Percentiles rank a stretch among this genome's conserved stretches.
These are phyloP conservation scores for Eucalyptus melliodora DNA, from an alignment of 345 rosid genomes.

Conservation along the genomic window DNA sequence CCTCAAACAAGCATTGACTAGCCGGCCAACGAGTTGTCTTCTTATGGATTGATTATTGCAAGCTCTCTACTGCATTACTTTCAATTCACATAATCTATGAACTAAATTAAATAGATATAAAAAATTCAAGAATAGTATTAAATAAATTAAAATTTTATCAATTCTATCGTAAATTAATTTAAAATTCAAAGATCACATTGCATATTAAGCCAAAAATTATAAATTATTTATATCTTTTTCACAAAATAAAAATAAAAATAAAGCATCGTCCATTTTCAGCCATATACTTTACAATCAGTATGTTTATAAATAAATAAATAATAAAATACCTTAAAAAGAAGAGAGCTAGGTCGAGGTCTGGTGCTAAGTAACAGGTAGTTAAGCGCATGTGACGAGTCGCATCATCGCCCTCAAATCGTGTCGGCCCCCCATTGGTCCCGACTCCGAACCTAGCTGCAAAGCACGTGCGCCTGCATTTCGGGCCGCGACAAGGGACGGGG, in stretches of 20 bases:
- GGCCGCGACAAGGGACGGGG: neutral
- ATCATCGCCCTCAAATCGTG: neutral
- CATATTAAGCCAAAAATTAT: too few relatives aligned
- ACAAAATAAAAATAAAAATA: too few relatives aligned
- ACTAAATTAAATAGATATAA: too few relatives aligned
- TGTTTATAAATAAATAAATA: neutral
- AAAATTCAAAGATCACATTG: accelerated
- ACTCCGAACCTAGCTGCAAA: neutral
- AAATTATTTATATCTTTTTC: too few relatives aligned
- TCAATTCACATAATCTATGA: accelerated
- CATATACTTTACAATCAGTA: neutral
- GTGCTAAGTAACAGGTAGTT: neutral
- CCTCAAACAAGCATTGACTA: neutral
- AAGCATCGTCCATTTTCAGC: neutral
- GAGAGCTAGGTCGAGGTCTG: neutral
- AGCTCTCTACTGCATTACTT: neutral
- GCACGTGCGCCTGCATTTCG: constrained; percentile 4
- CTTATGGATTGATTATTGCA: neutral
- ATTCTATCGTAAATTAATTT: accelerated
- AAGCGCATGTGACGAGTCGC: neutral
- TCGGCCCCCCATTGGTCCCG: neutral
- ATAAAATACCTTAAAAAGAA: neutral
- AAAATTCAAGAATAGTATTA: accelerated
- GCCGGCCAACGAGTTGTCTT: neutral
- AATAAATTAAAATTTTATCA: too few relatives aligned